Evolutionary conservation across 805 yeast genomes (phyloP), one percentile per base, ranked within the genome.

Genomic region (Metschnikowia lachancei): DNA sequence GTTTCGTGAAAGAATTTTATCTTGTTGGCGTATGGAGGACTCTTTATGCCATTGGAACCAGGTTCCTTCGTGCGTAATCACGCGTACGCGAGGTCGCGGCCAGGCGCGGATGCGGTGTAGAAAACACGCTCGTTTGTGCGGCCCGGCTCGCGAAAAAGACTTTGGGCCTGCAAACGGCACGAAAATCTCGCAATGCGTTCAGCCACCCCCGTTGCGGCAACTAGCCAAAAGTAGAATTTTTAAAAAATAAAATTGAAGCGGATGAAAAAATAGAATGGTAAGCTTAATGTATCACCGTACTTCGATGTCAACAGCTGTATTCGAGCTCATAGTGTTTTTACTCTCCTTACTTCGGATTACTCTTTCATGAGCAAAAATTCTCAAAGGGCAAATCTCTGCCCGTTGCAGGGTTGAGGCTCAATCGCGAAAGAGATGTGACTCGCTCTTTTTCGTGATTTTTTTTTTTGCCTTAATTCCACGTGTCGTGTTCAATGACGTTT

Each of bases 61-160:
- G 30, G 39, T 22, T 36, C 45, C 40, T 35, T 18, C 45, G 19
- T 22, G 45, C 39, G 22, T 28, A 29, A 24, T 28, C 40, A 42
- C 45, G 45, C 45, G 45, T 36, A 31, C 45, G 40, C 45, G 40
- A 42, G 40, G 30, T 14, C 40, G 35, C 39, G 39, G 26, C 14
- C 16, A 13, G 24, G 16, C 37, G 38, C 44, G 37, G 12, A 22
- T 32, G 8, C 24, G 8, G 8, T 22, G 24, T 22, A 8, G 24
- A 34, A 41, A 41, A 41, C 44, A 41, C 44, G 44, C 29, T 33
- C 38, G 20, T 34, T 14, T 32, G 38, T 33, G 33, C 1, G 30
- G 36, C 20, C 31, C 16, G 8, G 29, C 29, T 22, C 36, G 36
- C 29, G 43, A 22, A 22, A 22, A 22, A 22, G 24, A 5, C 28